These are phyloP conservation scores for Penicillium simplicissimum DNA, from an alignment of 495 filamentous ascomycete species.

Conservation along the genomic window DNA sequence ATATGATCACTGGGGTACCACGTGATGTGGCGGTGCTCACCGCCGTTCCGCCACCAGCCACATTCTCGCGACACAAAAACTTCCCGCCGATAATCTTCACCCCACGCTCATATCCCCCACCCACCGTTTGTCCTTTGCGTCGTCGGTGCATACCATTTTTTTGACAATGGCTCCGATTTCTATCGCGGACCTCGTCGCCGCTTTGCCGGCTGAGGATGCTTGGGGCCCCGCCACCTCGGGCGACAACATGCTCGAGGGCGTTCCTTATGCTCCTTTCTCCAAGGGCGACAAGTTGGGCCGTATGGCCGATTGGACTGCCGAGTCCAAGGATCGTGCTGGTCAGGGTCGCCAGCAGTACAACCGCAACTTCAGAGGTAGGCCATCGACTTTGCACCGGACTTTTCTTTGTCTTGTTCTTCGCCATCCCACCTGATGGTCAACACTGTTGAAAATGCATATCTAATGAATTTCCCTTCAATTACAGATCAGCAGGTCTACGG, in stretches of 20 bases:
- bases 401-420: slow-evolving; percentile 13
- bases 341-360: slow-evolving; percentile 85
- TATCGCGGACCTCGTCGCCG: slow-evolving; percentile 58
- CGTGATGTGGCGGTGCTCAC: slow-evolving; percentile 34
- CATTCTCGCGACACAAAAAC: slow-evolving; percentile 51
- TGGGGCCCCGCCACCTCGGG: slow-evolving; percentile 84
- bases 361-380: slow-evolving; percentile 81
- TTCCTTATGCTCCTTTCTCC: slow-evolving; percentile 95
- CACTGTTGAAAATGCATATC: neutral
- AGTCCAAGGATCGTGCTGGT: slow-evolving; percentile 82
- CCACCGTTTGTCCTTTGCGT: slow-evolving; percentile 18
- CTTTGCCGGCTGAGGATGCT: slow-evolving; percentile 63
- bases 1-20: neutral
- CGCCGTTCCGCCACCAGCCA: slow-evolving; percentile 28
- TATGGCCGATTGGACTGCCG: slow-evolving; percentile 98
- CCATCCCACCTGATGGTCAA: slow-evolving; percentile 1
- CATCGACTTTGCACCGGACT: neutral
- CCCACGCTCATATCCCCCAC: slow-evolving; percentile 26
- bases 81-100: slow-evolving; percentile 36
- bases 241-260: slow-evolving; percentile 87
- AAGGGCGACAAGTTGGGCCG: slow-evolving; percentile 98
- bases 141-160: slow-evolving; percentile 20
- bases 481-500: slow-evolving; percentile 96
- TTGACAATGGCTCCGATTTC: slow-evolving; percentile 55
- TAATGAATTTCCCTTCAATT: slow-evolving; percentile 6